A percentile compares a stretch with the other conserved stretches of the same genome.
These are phyloP conservation scores for Rutstroemia sp. DNA, from an alignment of 2,329 filamentous ascomycete species.

Conservation along the genomic window DNA sequence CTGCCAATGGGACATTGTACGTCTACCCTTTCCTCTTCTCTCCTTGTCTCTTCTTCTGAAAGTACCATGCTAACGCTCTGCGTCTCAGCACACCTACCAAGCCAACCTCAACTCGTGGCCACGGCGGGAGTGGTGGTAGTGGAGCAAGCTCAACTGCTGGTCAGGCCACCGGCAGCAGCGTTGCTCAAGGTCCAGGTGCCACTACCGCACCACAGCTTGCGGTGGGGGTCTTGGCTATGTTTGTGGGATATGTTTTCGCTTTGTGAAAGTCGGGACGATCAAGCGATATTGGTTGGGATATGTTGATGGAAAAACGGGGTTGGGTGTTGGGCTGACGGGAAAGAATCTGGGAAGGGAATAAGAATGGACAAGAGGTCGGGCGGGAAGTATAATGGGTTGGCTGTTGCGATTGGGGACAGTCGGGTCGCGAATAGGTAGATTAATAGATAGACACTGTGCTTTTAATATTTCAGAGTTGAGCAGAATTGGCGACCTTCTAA, in stretches of 20 bases:
- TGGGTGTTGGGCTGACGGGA: no score
- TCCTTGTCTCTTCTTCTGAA: no score
- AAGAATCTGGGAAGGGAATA: not conserved
- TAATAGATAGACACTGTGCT: no score
- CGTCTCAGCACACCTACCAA: not conserved
- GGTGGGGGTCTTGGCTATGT: not conserved
- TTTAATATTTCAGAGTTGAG: no score
- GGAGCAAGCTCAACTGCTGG: not conserved
- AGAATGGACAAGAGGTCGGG: no score
- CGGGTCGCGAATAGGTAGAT: no score
- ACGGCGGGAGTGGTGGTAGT: not conserved
- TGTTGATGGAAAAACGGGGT: no score
- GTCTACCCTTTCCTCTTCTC: not conserved
- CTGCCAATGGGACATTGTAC: slow-evolving; percentile 3
- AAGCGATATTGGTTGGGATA: no score
- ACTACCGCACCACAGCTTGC: not conserved
- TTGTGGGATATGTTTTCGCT: slow-evolving; percentile 2
- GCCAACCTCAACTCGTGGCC: not conserved
- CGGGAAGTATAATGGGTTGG: no score
- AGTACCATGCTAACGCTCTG: not conserved
- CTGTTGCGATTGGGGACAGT: no score
- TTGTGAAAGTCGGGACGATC: not conserved
- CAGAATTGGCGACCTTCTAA: no score
- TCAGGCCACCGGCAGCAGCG: not conserved
- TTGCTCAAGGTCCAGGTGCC: not conserved